Evolutionary conservation across 164 flowering plant genomes (phyloP).

Genomic region (Kalanchoe fedtschenkoi): DNA sequence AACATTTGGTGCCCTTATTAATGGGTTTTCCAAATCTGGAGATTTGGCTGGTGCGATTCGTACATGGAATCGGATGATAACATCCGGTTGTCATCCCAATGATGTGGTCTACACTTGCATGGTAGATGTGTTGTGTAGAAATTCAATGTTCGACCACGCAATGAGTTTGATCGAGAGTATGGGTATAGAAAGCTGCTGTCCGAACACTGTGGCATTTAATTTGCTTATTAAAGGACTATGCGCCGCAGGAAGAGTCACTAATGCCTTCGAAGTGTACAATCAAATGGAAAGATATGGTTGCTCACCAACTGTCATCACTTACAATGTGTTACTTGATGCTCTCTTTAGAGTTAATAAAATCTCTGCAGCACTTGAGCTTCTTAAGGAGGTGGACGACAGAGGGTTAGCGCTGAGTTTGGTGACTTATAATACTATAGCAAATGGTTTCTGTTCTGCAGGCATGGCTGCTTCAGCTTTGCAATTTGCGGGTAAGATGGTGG

Average conservation of each 20-base stretch:
- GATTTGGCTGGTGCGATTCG: constrained; percentile 51
- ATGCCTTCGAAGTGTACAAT: constrained; percentile 40
- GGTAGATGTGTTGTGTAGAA: constrained; percentile 63
- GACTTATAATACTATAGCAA: constrained; percentile 51
- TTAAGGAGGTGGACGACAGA: constrained; percentile 38
- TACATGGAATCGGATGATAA: constrained; percentile 69
- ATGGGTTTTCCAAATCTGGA: constrained; percentile 53
- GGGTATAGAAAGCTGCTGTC: constrained; percentile 46
- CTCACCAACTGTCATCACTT: constrained; percentile 46
- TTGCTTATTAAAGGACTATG: constrained; percentile 60
- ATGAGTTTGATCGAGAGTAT: constrained; percentile 43
- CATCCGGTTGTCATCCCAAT: constrained; percentile 57
- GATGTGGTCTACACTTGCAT: constrained; percentile 68
- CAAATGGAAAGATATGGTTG: constrained; percentile 51
- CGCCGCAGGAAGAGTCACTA: constrained; percentile 33
- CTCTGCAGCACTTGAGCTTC: constrained; percentile 29
- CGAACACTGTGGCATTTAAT: constrained; percentile 58
- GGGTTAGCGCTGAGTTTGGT: constrained; percentile 34
- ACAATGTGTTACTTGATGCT: constrained; percentile 60
- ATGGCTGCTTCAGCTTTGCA: constrained; percentile 34
- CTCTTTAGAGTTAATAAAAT: constrained; percentile 31
- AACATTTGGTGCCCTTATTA: constrained; percentile 55
- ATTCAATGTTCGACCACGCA: constrained; percentile 55
- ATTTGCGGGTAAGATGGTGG: constrained; percentile 54
- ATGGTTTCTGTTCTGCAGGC: constrained; percentile 38